These are phyloP conservation scores for Pseudogymnoascus sp. DNA, from an alignment of 2,329 filamentous ascomycete species.

Conservation along the genomic window DNA sequence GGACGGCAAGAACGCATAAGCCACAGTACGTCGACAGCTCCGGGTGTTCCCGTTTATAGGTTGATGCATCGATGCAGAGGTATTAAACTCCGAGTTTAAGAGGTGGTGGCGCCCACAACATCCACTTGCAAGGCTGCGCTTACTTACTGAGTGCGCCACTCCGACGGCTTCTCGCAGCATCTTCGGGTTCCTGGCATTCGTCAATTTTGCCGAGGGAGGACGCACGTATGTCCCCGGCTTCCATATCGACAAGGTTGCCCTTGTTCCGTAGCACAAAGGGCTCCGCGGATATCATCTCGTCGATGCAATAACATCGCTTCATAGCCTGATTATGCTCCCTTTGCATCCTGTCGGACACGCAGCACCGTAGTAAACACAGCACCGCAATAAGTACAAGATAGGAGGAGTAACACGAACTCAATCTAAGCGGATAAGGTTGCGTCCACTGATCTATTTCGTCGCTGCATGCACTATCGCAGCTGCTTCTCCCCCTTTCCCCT, in stretches of 20 bases:
- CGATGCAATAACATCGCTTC: background rate
- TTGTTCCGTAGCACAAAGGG: background rate
- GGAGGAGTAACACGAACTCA: background rate
- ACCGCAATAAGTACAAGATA: background rate
- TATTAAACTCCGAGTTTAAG: no score
- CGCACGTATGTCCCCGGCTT: background rate
- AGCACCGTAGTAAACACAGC: background rate
- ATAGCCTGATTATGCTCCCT: background rate
- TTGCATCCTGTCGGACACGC: background rate
- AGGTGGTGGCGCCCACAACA: no score
- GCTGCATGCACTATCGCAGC: background rate
- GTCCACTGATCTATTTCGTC: background rate
- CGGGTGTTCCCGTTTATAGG: background rate
- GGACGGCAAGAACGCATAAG: background rate
- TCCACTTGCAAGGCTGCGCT: no score
- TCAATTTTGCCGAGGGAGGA: background rate
- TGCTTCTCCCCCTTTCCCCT: conserved; percentile 13
- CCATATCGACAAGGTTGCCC: background rate
- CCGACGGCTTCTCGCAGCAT: no score
- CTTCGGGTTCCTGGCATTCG: no score
- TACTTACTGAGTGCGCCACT: no score
- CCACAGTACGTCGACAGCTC: background rate
- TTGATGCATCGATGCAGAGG: no score
- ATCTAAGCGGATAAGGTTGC: background rate
- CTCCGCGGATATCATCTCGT: background rate